Evolutionary conservation across 257 asterid species (phyloP), one percentile per base, ranked within the genome.

Genomic region (Rhazya stricta): DNA sequence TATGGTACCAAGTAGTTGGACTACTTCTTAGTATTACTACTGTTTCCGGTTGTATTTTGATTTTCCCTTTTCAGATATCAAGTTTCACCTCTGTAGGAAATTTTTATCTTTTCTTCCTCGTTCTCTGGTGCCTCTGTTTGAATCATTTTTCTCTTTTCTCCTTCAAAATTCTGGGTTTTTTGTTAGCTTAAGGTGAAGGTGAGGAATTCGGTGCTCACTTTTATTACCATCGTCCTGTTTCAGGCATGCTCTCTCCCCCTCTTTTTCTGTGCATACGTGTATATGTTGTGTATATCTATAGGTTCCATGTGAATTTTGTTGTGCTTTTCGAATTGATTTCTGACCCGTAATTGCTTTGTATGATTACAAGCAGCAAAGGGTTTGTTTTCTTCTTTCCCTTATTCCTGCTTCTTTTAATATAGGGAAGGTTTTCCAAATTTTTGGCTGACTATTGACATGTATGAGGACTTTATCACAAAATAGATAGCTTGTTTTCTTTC

Each of bases 141-240:
- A 19, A 2, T 19, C 76, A 86, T 61, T 48, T 71, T 78, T 79
- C 80, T 85, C 78, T 73, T 53, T 71, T 58, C n/a, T 51, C 74
- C 43, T 67, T 51, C 76, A 81, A 30, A 75, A 41, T 77, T 45
- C 78, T 82, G 71, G 72, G 69, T 79, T 74, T 54, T 60, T 13
- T 70, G 57, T 66, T 73, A 58, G 66, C 66, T 11, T 58, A 3
- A 30, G 66, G 36, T 11, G 63, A 58, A 27, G 37, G 62, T 56
- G 43, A 39, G 29, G 70, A 65, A 65, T 34, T 65, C 48, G 48
- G 48, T 18, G 70, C 48, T 36, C 18, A 15, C 48, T 65, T 65
- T 34, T 32, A 37, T 65, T 34, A 34, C 46, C 21, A 4, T 21
- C 29, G 46, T 37, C 30, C 70, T 81, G 67, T 82, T 32, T 79